Base-by-base conservation (phyloP, 2,329 filamentous ascomycete genomes). In the Xenoacremonium recifei region DNA sequence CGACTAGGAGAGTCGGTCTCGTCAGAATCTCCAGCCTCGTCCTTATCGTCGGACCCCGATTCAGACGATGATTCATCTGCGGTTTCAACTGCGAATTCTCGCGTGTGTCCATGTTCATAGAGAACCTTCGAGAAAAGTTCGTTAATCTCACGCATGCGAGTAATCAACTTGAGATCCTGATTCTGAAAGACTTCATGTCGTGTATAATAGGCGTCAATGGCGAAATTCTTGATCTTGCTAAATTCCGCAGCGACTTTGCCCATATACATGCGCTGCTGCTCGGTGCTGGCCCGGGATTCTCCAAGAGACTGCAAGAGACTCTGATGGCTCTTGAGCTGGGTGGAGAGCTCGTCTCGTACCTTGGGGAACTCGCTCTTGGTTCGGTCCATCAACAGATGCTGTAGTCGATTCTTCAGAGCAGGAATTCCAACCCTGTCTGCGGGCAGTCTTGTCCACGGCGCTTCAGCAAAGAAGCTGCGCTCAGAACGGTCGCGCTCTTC, bases 341-440 rank as follows among this genome's bases (percentile, higher is more conserved):
- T n/a, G 0, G 23, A 18, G 7, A 68, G 51, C 2, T 72, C 66
- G 0, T 29, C 29, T 2, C 58, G 57, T 2, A 71, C 62, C 12
- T 63, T 59, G 0, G 66, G 66, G 1, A 71, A 62, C 39, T 68
- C 62, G 29, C 47, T 42, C 16, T 66, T 69, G 6, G 71, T 68
- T 0, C 73, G 60, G 1, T 71, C 63, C 21, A 63, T 57, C 1
- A 76, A 57, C 0, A 77, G 61, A 0, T 58, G 47, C 0, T 58
- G 57, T 0, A 76, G 54, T 0, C 66, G 62, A 0, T 6, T 11
- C 16, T 61, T 64, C 11, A 77, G 55, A 0, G 66, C 60, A 0
- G 37, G 45, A 1, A 69, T 63, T 0, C 72, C 72, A 0, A 65
- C 39, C 0, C 60, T 55, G 0, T 63, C 59, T 0, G 45, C 30